phyloP scores from a whole-genome alignment of 352 stramenopile species.

The Phytophthora colocasiae region DNA sequence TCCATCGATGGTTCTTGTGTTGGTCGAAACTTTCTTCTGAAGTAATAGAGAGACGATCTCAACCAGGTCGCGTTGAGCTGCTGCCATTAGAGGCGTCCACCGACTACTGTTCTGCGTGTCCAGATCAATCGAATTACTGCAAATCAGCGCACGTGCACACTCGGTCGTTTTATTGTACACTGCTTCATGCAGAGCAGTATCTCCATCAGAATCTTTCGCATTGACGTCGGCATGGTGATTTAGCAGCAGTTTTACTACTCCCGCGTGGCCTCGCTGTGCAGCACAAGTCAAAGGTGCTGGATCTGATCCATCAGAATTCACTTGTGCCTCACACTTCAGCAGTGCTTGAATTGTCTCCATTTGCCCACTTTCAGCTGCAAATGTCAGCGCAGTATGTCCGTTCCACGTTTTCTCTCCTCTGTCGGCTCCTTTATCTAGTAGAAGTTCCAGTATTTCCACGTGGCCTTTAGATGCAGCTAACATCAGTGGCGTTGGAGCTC shows the following conservation, averaged over 20 bases:
- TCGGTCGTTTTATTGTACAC: slow-evolving; percentile 11
- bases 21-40: slow-evolving; percentile 1
- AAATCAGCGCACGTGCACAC: not conserved
- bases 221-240: slow-evolving; percentile 2
- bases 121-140: not conserved
- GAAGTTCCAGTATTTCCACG: slow-evolving; percentile 7
- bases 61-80: slow-evolving; percentile 9
- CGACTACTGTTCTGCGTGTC: slow-evolving; percentile 2
- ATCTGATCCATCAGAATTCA: slow-evolving; percentile 4
- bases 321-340: not conserved
- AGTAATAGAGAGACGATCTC: slow-evolving; percentile 7
- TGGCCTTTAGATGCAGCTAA: slow-evolving; percentile 16
- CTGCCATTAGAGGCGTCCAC: slow-evolving; percentile 23
- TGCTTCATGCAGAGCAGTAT: slow-evolving; percentile 26
- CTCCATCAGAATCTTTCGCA: slow-evolving; percentile 11
- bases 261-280: no score
- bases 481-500: slow-evolving; percentile 22
- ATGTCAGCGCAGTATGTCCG: slow-evolving; percentile 20
- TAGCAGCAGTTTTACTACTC: slow-evolving; percentile 22
- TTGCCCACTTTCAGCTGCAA: slow-evolving; percentile 19
- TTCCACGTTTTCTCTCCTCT: slow-evolving; percentile 12
- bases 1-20: slow-evolving; percentile 3
- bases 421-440: slow-evolving; percentile 13
- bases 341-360: slow-evolving; percentile 2
- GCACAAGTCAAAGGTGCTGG: slow-evolving; percentile 7